Percentiles rank a stretch among this genome's conserved stretches.
phyloP scores from a whole-genome alignment of 148 eudicot genomes.

The Vaccinium macrocarpon region DNA sequence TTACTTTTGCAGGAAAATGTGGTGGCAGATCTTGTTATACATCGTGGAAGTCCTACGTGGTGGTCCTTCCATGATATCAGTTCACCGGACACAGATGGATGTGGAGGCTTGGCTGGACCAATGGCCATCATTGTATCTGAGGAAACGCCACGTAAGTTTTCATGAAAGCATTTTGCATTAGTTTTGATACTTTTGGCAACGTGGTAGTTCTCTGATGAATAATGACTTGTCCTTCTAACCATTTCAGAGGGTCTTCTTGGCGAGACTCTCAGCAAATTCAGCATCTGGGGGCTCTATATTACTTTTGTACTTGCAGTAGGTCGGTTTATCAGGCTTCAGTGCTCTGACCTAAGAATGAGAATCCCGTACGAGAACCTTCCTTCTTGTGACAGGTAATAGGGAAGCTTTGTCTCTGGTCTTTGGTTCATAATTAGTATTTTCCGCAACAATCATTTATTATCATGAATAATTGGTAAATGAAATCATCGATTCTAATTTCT shows the following conservation, averaged over 20 bases:
- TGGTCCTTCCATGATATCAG: conserved; percentile 84
- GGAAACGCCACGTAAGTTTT: conserved; percentile 94
- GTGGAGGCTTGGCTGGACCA: conserved; percentile 79
- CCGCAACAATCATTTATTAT: background rate
- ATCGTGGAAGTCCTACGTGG: conserved; percentile 61
- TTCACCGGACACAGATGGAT: conserved; percentile 40
- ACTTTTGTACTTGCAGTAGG: conserved; percentile 98
- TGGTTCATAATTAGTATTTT: background rate
- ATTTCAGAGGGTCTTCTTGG: conserved; percentile 88
- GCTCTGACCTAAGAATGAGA: conserved; percentile 96
- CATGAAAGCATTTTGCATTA: background rate
- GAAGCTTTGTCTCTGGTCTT: conserved; percentile 12
- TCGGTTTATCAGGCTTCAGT: conserved; percentile 95
- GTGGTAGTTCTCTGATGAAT: conserved; percentile 14
- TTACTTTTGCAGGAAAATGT: conserved; percentile 39
- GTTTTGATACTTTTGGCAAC: background rate
- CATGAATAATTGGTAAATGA: background rate
- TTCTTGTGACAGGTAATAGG: conserved; percentile 76
- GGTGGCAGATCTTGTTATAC: conserved; percentile 79
- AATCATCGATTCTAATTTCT: background rate
- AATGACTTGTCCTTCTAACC: conserved; percentile 13
- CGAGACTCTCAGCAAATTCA: conserved; percentile 97
- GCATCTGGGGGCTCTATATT: conserved; percentile 98
- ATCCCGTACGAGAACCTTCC: conserved; percentile 98
- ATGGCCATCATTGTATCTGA: conserved; percentile 87